Conservation (phyloP, 345 rosid species). For the Moricandia arvensis region DNA sequence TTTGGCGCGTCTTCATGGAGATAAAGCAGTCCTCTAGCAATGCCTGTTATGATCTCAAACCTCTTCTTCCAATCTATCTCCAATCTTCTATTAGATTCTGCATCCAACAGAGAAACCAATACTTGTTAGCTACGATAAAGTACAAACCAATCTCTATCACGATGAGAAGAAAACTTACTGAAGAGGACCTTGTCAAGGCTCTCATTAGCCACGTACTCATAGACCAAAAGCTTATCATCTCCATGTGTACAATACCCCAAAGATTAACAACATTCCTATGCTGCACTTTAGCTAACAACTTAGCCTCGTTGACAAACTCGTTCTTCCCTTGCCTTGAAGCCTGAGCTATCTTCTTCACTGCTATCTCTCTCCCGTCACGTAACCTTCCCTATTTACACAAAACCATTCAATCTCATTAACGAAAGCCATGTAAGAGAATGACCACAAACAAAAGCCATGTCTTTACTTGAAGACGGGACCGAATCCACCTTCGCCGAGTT, state of each 20-base stretch:
- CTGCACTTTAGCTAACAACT: conserved; percentile 83
- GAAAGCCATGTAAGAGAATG: not conserved
- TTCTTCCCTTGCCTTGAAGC: conserved; percentile 81
- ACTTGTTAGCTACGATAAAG: not conserved
- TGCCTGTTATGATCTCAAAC: conserved; percentile 67
- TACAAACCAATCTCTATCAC: not conserved
- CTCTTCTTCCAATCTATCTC: conserved; percentile 83
- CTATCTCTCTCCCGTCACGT: conserved; percentile 85
- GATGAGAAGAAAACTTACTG: conserved; percentile 56
- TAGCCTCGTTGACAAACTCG: conserved; percentile 89
- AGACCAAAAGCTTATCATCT: conserved; percentile 81
- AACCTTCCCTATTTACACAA: conserved; percentile 61
- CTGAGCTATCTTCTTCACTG: conserved; percentile 86
- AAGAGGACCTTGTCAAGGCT: conserved; percentile 94
- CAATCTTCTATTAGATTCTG: conserved; percentile 53
- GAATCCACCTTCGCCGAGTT: conserved; percentile 97
- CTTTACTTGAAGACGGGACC: conserved; percentile 83
- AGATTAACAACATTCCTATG: conserved; percentile 92
- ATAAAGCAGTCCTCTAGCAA: conserved; percentile 88
- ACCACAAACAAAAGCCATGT: not conserved
- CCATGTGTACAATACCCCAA: conserved; percentile 80
- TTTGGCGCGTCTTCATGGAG: conserved; percentile 87
- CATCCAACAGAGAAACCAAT: conserved; percentile 9
- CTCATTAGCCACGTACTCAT: conserved; percentile 76
- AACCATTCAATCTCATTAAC: conserved; percentile 17